These are phyloP conservation scores for Lachnellula willkommii DNA, from an alignment of 2,329 filamentous ascomycete genomes.

Conservation along the genomic window DNA sequence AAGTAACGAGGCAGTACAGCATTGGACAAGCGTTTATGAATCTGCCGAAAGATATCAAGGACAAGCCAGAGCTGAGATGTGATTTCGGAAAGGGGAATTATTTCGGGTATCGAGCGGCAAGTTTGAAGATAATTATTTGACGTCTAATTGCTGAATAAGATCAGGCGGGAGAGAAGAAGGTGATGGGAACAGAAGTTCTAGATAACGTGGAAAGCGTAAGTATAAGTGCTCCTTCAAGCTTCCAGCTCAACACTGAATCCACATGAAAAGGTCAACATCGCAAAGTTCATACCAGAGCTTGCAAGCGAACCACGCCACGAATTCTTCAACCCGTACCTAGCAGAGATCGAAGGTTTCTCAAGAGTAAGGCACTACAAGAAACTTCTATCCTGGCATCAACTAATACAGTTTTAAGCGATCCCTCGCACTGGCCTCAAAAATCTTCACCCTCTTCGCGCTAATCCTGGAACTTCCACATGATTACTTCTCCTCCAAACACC, in stretches of 20 bases:
- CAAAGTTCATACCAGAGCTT: constrained; percentile 45
- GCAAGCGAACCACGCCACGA: constrained; percentile 38
- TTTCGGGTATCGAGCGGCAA: constrained; percentile 44
- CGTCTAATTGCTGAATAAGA: background rate
- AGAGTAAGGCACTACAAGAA: constrained; percentile 35
- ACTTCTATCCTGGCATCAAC: background rate
- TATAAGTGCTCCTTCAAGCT: background rate
- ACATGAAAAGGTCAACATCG: constrained; percentile 43
- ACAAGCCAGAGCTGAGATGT: constrained; percentile 46
- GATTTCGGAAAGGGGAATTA: constrained; percentile 48
- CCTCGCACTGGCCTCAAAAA: constrained; percentile 45
- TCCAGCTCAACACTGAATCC: background rate
- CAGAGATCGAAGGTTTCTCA: constrained; percentile 6
- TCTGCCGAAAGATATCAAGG: constrained; percentile 50
- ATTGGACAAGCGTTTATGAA: constrained; percentile 53
- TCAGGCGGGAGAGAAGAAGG: constrained; percentile 9
- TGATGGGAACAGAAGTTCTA: constrained; percentile 36
- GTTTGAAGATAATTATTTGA: background rate
- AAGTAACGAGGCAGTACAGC: constrained; percentile 54
- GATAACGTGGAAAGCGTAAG: constrained; percentile 48
- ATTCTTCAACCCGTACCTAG: constrained; percentile 1
- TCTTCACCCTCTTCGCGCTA: constrained; percentile 52
- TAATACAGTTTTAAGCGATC: constrained; percentile 3
- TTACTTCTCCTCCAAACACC: constrained; percentile 47
- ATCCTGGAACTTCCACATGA: constrained; percentile 54